phyloP scores from a whole-genome alignment of 2,329 filamentous ascomycete genomes.

The Sporothrix schenckii region DNA sequence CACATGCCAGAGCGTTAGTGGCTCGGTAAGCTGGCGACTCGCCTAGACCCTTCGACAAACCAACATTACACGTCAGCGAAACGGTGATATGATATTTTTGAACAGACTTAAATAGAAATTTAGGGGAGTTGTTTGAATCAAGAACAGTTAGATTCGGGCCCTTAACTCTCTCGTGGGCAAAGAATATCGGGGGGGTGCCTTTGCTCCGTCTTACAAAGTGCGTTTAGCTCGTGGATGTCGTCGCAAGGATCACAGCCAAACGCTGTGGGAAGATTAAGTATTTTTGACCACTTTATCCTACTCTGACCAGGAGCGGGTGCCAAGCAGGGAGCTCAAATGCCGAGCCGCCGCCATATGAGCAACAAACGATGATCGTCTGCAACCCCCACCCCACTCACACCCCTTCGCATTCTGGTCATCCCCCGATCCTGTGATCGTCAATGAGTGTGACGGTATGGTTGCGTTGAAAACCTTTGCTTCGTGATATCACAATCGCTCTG shows the following conservation, averaged over 20 bases:
- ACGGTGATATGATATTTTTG: too few species aligned
- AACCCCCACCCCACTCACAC: not conserved
- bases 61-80: too few species aligned
- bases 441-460: too few species aligned
- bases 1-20: too few species aligned
- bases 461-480: not conserved
- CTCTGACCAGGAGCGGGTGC: not conserved
- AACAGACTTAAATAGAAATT: too few species aligned
- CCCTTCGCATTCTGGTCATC: not conserved
- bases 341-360: conserved; percentile 23
- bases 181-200: not conserved
- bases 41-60: too few species aligned
- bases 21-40: too few species aligned
- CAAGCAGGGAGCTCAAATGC: conserved; percentile 7
- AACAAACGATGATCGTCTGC: not conserved
- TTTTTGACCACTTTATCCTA: not conserved
- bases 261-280: not conserved
- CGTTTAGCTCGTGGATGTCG: not conserved
- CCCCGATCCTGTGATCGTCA: not conserved
- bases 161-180: too few species aligned
- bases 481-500: conserved; percentile 6
- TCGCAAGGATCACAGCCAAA: not conserved
- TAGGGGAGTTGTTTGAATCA: too few species aligned
- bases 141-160: too few species aligned
- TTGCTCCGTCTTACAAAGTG: not conserved